Conservation (phyloP, 768 basidiomycete genomes). For the Amanita subjunquillea region DNA sequence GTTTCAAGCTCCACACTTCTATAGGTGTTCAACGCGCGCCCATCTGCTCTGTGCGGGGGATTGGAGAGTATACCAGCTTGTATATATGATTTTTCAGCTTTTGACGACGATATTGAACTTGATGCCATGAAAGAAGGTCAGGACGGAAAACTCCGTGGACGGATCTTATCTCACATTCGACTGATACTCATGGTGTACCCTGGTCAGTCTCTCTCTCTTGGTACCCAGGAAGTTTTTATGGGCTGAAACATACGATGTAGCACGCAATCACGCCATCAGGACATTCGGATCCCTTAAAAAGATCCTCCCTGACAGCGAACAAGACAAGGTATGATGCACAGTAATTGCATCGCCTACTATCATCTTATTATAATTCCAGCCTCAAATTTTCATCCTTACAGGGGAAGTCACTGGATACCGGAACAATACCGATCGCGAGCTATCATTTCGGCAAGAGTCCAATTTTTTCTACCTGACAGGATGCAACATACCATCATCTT, state of each 20-base stretch:
- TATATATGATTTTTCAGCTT: constrained; percentile 73
- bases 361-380: constrained; percentile 23
- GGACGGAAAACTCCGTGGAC: constrained; percentile 1
- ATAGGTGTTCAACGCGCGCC: constrained; percentile 57
- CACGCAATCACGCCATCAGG: constrained; percentile 40
- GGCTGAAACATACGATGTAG: constrained; percentile 18
- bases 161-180: background rate
- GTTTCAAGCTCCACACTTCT: constrained; percentile 66
- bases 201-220: constrained; percentile 13
- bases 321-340: constrained; percentile 35
- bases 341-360: background rate
- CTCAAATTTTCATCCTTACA: constrained; percentile 59
- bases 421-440: constrained; percentile 81
- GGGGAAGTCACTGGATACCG: constrained; percentile 56
- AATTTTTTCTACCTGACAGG: constrained; percentile 88
- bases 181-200: constrained; percentile 19
- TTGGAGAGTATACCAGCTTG: constrained; percentile 48
- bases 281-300: constrained; percentile 41
- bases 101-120: constrained; percentile 39
- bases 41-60: constrained; percentile 67
- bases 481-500: constrained; percentile 63
- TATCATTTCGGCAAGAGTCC: constrained; percentile 60
- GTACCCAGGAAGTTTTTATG: background rate
- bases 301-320: constrained; percentile 38
- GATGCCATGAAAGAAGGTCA: constrained; percentile 17